Evolutionary conservation across 495 filamentous ascomycete species (phyloP), one percentile per base, ranked within the genome.

Genomic region (Penicillium robsamsonii): DNA sequence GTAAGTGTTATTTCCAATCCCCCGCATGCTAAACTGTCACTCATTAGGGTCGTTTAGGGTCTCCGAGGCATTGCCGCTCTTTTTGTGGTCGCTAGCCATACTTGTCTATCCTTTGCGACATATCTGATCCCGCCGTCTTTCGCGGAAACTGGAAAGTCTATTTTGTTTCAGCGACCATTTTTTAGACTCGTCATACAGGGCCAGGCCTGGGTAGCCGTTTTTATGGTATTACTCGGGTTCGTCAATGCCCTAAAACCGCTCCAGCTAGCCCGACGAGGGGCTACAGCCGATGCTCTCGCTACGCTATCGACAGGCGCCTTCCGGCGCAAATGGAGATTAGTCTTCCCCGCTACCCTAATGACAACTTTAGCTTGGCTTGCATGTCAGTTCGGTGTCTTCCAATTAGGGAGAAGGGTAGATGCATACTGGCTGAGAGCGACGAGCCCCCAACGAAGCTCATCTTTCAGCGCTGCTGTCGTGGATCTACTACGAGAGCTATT

Each of bases 11-110:
- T 53, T 30, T 22, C 12, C 3, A 25, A 8, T 51, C 41, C 31
- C 43, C 30, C 31, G 12, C 51, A 35, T 45, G 11, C 10, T 10
- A 25, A 22, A 15, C 37, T 2, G 25, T 18, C 40, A 15, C 50
- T 53, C 20, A 58, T 44, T 30, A 7, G 17, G 24, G 9, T 18
- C 18, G 47, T 22, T 31, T 31, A 55, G 57, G 57, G 46, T 25
- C 51, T 59, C 18, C 57, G 51, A 27, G 57, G 51, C 45, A 55
- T 59, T 40, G 57, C 57, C 29, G 57, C 57, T 5, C 24, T 55
- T 15, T 59, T 59, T n/a, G 51, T 59, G 15, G 57, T 55, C n/a
- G 45, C 57, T 7, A 59, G 57, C 41, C 51, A 55, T 50, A 54
- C 45, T 20, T 59, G 43, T 25, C 45, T 59, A 7, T 55, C 24